phyloP scores from a whole-genome alignment of 1,139 yeast genomes.

The Sugiyamaella novakii region DNA sequence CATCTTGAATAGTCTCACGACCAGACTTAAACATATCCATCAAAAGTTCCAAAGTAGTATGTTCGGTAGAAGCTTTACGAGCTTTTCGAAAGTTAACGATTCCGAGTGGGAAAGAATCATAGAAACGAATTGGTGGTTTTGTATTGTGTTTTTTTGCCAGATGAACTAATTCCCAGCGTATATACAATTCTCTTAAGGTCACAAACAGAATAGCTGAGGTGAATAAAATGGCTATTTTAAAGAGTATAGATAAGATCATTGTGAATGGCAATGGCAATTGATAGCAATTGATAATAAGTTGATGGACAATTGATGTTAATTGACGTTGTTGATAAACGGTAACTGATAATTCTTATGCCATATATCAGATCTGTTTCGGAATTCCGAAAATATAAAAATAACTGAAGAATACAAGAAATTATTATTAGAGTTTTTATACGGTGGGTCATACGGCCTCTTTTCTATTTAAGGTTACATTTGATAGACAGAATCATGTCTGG shows the following conservation, averaged over 20 bases:
- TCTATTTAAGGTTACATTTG: too few species aligned
- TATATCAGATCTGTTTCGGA: too few species aligned
- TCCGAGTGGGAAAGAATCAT: constrained; percentile 8
- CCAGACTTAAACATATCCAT: constrained; percentile 7
- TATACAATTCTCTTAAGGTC: background rate
- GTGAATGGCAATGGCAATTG: too few species aligned
- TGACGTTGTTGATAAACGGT: too few species aligned
- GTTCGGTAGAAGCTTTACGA: background rate
- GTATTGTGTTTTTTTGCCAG: constrained; percentile 6
- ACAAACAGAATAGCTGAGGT: background rate
- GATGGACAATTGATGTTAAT: too few species aligned
- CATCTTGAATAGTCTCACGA: constrained; percentile 1
- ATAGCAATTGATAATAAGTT: too few species aligned
- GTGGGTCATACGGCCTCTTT: too few species aligned
- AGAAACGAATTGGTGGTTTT: constrained; percentile 1
- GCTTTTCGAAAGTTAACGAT: constrained; percentile 6
- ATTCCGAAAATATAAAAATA: too few species aligned
- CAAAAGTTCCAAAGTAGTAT: background rate
- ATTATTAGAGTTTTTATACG: too few species aligned
- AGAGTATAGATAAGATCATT: background rate
- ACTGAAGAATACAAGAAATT: too few species aligned
- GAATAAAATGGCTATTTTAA: background rate
- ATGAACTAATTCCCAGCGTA: constrained; percentile 2
- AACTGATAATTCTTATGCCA: too few species aligned
- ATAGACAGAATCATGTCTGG: too few species aligned